Conservation (phyloP, 2,329 filamentous ascomycete species). For the Mycogone perniciosa region DNA sequence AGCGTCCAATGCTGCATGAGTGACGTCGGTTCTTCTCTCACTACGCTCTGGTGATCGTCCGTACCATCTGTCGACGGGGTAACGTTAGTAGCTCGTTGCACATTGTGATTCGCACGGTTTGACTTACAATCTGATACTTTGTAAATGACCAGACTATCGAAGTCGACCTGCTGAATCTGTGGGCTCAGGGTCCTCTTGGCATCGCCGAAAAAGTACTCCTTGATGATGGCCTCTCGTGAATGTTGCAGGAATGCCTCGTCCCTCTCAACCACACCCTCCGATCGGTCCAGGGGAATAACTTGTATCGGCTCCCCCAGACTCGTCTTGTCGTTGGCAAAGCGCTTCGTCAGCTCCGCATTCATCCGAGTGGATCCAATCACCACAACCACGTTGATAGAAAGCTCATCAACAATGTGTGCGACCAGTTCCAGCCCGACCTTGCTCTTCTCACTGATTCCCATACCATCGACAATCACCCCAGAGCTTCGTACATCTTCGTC, state of each 20-base stretch:
- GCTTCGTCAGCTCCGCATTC: slow-evolving; percentile 65
- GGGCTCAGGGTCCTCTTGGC: slow-evolving; percentile 71
- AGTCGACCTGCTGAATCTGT: slow-evolving; percentile 78
- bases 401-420: slow-evolving; percentile 62
- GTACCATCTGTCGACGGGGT: slow-evolving; percentile 9
- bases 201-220: slow-evolving; percentile 92
- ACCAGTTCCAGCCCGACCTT: slow-evolving; percentile 69
- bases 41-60: slow-evolving; percentile 40
- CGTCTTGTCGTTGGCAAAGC: slow-evolving; percentile 54
- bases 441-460: slow-evolving; percentile 60
- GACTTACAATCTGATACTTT: slow-evolving; percentile 54
- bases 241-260: slow-evolving; percentile 69
- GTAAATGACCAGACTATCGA: slow-evolving; percentile 68
- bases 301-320: slow-evolving; percentile 61
- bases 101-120: too few relatives aligned
- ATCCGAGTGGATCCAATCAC: slow-evolving; percentile 75
- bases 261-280: slow-evolving; percentile 74
- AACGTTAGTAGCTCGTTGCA: background rate
- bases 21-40: slow-evolving; percentile 58
- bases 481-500: slow-evolving; percentile 64
- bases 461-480: slow-evolving; percentile 82
- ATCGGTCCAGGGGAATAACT: slow-evolving; percentile 75
- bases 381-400: slow-evolving; percentile 68
- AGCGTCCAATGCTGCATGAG: slow-evolving; percentile 75
- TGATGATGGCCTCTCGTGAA: slow-evolving; percentile 68